Evolutionary conservation across 2,329 filamentous ascomycete species (phyloP), one percentile per base, ranked within the genome.

Genomic region (Colletotrichum chlorophyti): DNA sequence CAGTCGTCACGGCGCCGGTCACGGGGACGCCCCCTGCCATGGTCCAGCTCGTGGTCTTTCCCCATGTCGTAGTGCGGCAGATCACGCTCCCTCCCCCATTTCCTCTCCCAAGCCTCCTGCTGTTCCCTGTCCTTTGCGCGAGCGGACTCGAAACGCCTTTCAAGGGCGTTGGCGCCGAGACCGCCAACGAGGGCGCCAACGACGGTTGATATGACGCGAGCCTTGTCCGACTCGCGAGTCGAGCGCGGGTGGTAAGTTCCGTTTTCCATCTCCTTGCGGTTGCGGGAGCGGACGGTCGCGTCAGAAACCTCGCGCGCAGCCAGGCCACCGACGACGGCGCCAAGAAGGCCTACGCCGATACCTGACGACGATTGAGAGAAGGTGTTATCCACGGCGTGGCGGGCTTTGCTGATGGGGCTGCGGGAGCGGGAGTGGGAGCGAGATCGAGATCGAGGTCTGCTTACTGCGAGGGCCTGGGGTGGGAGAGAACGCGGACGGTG

Each of bases 151-250:
- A 81, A 66, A 41, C 72, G 71, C 61, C 75, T 78, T 62, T 79
- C 76, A 31, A 82, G 66, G 12, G 77, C 79, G 50, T 82, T 85
- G 11, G 82, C 82, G 5, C 81, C 81, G 9, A 85, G 72, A 4
- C 82, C 82, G 3, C 81, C 82, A 1, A 83, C 81, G 4, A 83
- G 79, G 2, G 81, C 83, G 2, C 83, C 82, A 4, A 84, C 73
- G 9, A 84, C 70, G 9, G 83, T 83, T 4, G 79, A 78, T 14
- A 83, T 67, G 48, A 79, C 68, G 50, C 70, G 70, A 47, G 70
- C 70, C 46, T 71, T 70, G 29, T 69, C 65, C 26, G 68, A 63
- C 17, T 70, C 65, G 5, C 63, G 50, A 42, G 61, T 51, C 15
- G 50, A 47, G 19, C 50, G 50, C 15, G 42, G 41, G 15, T 37